These are phyloP conservation scores for Penicillium chermesinum DNA, from an alignment of 495 filamentous ascomycete species.

Conservation along the genomic window DNA sequence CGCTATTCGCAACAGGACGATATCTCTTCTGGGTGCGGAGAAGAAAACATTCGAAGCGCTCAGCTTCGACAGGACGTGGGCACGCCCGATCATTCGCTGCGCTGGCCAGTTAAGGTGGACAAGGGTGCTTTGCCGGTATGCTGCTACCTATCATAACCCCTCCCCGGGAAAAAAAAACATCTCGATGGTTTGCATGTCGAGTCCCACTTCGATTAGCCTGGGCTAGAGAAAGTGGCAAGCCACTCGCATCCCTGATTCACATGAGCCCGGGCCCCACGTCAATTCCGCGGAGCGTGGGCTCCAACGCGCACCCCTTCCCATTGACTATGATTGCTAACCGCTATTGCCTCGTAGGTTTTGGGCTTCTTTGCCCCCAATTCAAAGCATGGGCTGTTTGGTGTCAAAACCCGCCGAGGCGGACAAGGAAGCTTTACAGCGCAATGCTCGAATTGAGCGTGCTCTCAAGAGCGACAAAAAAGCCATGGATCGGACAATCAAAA, in stretches of 20 bases:
- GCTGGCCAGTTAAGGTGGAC: constrained; percentile 2
- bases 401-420: constrained; percentile 40
- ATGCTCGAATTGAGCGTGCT: constrained; percentile 65
- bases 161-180: not conserved
- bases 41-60: constrained; percentile 17
- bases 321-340: not conserved
- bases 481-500: constrained; percentile 74
- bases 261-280: not conserved
- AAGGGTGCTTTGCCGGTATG: constrained; percentile 7
- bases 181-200: not conserved
- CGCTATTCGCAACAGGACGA: constrained; percentile 23
- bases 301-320: not conserved
- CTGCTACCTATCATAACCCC: not conserved
- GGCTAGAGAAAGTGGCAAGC: constrained; percentile 1
- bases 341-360: not conserved
- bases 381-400: constrained; percentile 41
- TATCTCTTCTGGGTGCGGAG: constrained; percentile 19
- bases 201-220: not conserved
- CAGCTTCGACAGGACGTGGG: constrained; percentile 6
- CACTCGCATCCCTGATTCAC: constrained; percentile 32
- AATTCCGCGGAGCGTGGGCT: not conserved
- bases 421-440: constrained; percentile 38
- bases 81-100: constrained; percentile 9
- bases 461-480: constrained; percentile 79
- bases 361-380: not conserved